A percentile compares a stretch with the other conserved stretches of the same genome.
Conservation (phyloP, 371 early-diverging fungal genomes). For the Rhizopus stolonifer region DNA sequence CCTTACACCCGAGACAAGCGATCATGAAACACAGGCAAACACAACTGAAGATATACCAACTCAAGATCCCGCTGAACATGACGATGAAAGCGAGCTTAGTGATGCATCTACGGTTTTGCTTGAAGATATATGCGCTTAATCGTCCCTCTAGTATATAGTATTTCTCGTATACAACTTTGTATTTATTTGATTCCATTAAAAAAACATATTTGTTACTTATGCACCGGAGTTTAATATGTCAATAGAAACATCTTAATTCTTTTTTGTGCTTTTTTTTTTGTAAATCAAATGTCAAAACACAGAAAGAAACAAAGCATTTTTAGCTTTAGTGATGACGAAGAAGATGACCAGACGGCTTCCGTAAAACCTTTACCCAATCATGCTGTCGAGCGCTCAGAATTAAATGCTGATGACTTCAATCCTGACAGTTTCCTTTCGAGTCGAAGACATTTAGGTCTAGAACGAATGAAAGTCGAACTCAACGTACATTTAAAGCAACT, state of each 20-base stretch:
- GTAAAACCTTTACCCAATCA: constrained; percentile 40
- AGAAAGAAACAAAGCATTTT: constrained; percentile 27
- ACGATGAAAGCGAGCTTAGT: constrained; percentile 29
- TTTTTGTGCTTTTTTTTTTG: neutral
- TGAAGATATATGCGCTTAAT: constrained; percentile 11
- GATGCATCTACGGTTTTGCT: constrained; percentile 31
- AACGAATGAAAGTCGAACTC: constrained; percentile 66
- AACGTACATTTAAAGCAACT: constrained; percentile 58
- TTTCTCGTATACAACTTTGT: neutral
- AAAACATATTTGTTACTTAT: neutral
- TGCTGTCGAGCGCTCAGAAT: constrained; percentile 54
- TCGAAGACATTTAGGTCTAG: constrained; percentile 66
- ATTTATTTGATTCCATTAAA: neutral
- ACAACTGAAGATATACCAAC: neutral
- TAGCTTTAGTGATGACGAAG: constrained; percentile 46
- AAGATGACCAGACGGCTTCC: constrained; percentile 21
- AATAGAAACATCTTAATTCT: neutral
- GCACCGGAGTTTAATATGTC: neutral
- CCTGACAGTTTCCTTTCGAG: constrained; percentile 65
- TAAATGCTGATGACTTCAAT: constrained; percentile 53
- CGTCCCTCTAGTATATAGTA: neutral
- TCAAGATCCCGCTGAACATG: neutral
- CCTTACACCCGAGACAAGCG: neutral
- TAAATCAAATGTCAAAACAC: neutral
- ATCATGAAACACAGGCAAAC: neutral